Evolutionary conservation across 345 rosid species (phyloP).

Genomic region (Laguncularia racemosa): DNA sequence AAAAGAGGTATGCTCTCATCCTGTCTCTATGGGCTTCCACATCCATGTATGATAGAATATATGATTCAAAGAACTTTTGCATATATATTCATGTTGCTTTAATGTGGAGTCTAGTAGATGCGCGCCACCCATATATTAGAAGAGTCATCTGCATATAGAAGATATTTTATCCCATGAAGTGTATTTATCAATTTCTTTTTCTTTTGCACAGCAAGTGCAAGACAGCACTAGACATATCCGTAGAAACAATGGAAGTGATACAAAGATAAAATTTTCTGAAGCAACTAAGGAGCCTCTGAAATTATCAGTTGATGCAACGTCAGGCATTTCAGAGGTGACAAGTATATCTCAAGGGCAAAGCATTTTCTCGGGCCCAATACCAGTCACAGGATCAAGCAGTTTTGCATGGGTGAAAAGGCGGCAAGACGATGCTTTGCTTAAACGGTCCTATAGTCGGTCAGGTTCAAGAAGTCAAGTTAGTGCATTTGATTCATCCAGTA

Average conservation of each 20-base stretch:
- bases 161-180: too few relatives aligned
- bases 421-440: slow-evolving; percentile 7
- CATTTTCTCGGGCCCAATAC: slow-evolving; percentile 27
- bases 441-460: slow-evolving; percentile 9
- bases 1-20: slow-evolving; percentile 12
- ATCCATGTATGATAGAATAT: neutral
- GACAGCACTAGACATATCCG: neutral
- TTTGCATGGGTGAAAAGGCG: slow-evolving; percentile 39
- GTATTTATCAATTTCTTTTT: too few relatives aligned
- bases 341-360: slow-evolving; percentile 26
- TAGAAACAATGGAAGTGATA: neutral
- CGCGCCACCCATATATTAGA: too few relatives aligned
- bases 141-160: too few relatives aligned
- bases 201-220: slow-evolving; percentile 1
- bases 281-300: slow-evolving; percentile 1
- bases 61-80: neutral
- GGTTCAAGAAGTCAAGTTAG: slow-evolving; percentile 13
- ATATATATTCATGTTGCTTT: neutral
- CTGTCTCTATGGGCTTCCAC: neutral
- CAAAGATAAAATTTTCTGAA: neutral
- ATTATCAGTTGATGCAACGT: slow-evolving; percentile 1
- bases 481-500: slow-evolving; percentile 8
- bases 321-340: neutral
- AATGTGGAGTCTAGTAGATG: too few relatives aligned
- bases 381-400: slow-evolving; percentile 37